Conservation (phyloP, 345 rosid species). For the Eucalyptus regnans region DNA sequence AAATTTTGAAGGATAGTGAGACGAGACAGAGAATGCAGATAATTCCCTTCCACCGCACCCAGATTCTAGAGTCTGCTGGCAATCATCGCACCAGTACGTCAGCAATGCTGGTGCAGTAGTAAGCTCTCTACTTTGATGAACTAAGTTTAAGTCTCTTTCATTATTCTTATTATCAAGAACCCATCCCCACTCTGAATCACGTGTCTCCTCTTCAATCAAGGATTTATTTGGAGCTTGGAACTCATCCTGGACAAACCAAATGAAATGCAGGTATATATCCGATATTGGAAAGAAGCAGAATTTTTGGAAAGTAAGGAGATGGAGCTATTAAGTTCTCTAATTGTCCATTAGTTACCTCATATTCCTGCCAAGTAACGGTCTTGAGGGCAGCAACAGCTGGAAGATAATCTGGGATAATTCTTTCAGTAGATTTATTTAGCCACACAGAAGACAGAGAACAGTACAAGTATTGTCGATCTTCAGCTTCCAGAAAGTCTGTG, state of each 20-base stretch:
- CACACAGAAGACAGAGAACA: slow-evolving; percentile 10
- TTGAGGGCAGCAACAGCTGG: slow-evolving; percentile 3
- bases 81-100: slow-evolving; percentile 7
- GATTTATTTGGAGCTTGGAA: neutral
- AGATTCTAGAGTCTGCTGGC: slow-evolving; percentile 5
- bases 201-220: neutral
- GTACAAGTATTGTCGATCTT: slow-evolving; percentile 7
- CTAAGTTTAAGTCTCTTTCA: slow-evolving; percentile 15
- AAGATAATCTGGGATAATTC: slow-evolving; percentile 9
- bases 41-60: neutral
- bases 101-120: slow-evolving; percentile 10
- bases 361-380: slow-evolving; percentile 10
- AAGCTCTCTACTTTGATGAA: slow-evolving; percentile 10
- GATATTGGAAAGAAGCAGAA: neutral
- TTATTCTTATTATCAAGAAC: neutral
- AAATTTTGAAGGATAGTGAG: neutral
- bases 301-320: slow-evolving; percentile 4
- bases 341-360: slow-evolving; percentile 7
- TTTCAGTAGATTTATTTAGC: slow-evolving; percentile 9
- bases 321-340: neutral
- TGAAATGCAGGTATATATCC: slow-evolving; percentile 11
- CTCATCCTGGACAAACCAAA: slow-evolving; percentile 1
- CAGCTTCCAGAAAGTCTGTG: slow-evolving; percentile 16
- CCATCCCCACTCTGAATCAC: neutral
- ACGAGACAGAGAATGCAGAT: neutral